Evolutionary conservation across 352 stramenopile species (phyloP).

Genomic region (Pythium periplocum): DNA sequence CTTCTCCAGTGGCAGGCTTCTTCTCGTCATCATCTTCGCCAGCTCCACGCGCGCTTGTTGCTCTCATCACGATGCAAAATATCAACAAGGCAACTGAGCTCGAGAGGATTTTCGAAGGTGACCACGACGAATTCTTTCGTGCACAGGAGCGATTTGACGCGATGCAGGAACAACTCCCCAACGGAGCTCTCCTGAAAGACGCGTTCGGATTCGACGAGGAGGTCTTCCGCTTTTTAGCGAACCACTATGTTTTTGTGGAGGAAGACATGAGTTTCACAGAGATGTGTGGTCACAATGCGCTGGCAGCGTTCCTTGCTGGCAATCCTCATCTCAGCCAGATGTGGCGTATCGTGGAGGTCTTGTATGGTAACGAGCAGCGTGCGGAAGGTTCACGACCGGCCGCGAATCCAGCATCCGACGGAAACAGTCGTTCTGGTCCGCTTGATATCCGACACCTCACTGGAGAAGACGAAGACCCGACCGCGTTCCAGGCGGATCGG

Average conservation of each 20-base stretch:
- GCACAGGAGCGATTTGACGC: slow-evolving; percentile 47
- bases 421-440: slow-evolving; percentile 13
- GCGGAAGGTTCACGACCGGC: background rate
- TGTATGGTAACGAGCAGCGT: slow-evolving; percentile 36
- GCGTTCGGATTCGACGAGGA: slow-evolving; percentile 85
- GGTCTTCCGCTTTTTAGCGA: slow-evolving; percentile 77
- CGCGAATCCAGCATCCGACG: slow-evolving; percentile 6
- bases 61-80: slow-evolving; percentile 76
- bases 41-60: slow-evolving; percentile 57
- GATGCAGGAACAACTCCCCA: slow-evolving; percentile 64
- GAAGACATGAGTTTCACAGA: slow-evolving; percentile 47
- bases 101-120: slow-evolving; percentile 64
- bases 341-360: slow-evolving; percentile 81
- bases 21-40: slow-evolving; percentile 35
- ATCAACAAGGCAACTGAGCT: slow-evolving; percentile 50
- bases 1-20: slow-evolving; percentile 23
- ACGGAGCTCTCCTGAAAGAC: slow-evolving; percentile 63
- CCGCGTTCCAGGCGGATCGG: too few species aligned
- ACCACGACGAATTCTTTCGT: slow-evolving; percentile 50
- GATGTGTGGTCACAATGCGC: slow-evolving; percentile 80
- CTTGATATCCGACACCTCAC: slow-evolving; percentile 6
- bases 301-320: slow-evolving; percentile 67
- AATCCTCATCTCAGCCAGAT: slow-evolving; percentile 77
- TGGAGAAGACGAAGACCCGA: background rate
- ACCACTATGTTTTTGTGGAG: slow-evolving; percentile 55